Conservation (phyloP, 148 eudicot species). For the Dianthus caryophyllus region DNA sequence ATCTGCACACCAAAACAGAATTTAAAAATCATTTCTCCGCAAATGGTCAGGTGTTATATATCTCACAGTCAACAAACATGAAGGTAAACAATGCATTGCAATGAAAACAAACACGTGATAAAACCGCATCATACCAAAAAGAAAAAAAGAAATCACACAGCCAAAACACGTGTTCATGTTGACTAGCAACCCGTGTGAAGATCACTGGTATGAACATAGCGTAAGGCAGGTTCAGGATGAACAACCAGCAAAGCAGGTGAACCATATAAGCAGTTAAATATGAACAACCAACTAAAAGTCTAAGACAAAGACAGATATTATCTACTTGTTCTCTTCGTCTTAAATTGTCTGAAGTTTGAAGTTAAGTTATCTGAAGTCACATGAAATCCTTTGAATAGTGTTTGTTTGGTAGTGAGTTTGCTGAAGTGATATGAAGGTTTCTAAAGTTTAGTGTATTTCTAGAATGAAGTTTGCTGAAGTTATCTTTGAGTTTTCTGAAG, state of each 20-base stretch:
- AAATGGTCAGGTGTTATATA: background rate
- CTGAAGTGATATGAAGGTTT: no score
- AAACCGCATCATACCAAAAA: background rate
- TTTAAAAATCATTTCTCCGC: background rate
- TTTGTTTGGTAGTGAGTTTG: no score
- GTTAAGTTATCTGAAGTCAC: no score
- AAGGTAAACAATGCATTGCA: background rate
- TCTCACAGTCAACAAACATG: no score
- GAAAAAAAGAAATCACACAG: background rate
- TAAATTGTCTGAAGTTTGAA: no score
- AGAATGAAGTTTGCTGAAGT: no score
- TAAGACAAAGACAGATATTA: background rate
- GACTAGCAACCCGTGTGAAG: background rate
- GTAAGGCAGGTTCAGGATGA: background rate
- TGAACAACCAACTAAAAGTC: background rate
- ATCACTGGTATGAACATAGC: background rate
- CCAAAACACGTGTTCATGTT: background rate
- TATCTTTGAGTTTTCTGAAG: no score
- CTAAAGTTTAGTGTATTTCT: no score
- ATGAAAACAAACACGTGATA: background rate
- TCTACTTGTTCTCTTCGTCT: no score
- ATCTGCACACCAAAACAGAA: conserved; percentile 36
- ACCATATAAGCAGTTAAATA: background rate
- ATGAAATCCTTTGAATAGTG: no score
- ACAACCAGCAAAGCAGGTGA: background rate